Evolutionary conservation across 2,329 filamentous ascomycete species (phyloP), one percentile per base, ranked within the genome.

Genomic region (Neofusicoccum cordaticola): DNA sequence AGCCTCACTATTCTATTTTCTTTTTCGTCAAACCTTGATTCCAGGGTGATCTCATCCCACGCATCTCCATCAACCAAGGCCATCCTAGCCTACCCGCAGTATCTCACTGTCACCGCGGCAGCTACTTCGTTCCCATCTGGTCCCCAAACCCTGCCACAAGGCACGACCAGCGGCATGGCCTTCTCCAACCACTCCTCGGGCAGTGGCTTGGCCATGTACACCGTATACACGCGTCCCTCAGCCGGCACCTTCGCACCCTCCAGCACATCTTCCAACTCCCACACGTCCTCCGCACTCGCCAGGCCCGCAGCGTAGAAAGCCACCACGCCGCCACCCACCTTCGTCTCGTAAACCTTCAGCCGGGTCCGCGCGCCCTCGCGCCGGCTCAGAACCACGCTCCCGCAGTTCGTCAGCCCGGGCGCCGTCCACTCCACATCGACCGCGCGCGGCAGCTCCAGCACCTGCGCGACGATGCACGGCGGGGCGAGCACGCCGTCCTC

Each of bases 341-440:
- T 60, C 35, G 58, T 51, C 22, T 71, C 22, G 70, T 71, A 41
- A 64, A 67, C 63, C 69, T 68, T 15, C 67, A 39, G 53, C 5
- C 41, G 53, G 17, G 44, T 58, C 31, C 42, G 68, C 45, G 67
- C 69, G 19, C 65, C 68, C 64, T 68, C 35, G 67, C 62, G 60
- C 57, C 17, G 77, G 47, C 11, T 65, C 68, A 15, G 77, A 66
- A 34, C 77, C 34, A 57, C 22, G 42, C 17, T 9, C 3, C 11
- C 37, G 13, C 35, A 34, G 17, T 22, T 50, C 13, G 65, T 27
- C 6, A 90, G 75, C 0, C 91, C 90, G 2, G 86, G 73, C 65
- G 89, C 88, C 69, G 91, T 89, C 93, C 94, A 99, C 79, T 99
- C 95, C 11, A 97, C 86, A 42, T 83, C 82, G 34, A 90, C 89